phyloP scores from a whole-genome alignment of 371 early-diverging fungal genomes.

The Mucor plumbeus region DNA sequence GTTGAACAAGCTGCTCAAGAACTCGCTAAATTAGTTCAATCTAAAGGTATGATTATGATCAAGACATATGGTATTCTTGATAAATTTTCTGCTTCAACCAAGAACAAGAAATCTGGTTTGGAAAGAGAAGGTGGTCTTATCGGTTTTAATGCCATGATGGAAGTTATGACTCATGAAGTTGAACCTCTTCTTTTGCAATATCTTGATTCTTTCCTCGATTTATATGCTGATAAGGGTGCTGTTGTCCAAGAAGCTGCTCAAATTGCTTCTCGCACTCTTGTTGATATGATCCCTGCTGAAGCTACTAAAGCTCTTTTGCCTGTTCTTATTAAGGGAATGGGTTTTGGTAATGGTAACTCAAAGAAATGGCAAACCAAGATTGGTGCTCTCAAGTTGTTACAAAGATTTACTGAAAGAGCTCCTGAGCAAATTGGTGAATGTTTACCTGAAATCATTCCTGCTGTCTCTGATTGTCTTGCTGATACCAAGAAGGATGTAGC shows the following conservation, averaged over 20 bases:
- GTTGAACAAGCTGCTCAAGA: constrained; percentile 63
- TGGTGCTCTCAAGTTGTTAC: constrained; percentile 66
- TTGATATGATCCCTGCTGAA: constrained; percentile 59
- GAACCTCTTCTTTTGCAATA: constrained; percentile 69
- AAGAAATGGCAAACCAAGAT: constrained; percentile 84
- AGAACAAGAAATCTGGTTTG: constrained; percentile 75
- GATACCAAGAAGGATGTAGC: constrained; percentile 78
- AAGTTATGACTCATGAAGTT: constrained; percentile 56
- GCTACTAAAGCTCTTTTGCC: constrained; percentile 66
- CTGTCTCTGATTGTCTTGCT: constrained; percentile 71
- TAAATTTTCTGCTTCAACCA: constrained; percentile 57
- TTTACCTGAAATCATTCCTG: constrained; percentile 75
- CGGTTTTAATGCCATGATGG: constrained; percentile 69
- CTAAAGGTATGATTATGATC: constrained; percentile 60
- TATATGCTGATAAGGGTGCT: constrained; percentile 75
- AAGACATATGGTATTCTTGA: constrained; percentile 63
- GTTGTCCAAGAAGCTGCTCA: constrained; percentile 79
- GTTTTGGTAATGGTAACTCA: constrained; percentile 46
- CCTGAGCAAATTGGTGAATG: constrained; percentile 70
- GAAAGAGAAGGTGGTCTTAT: constrained; percentile 77
- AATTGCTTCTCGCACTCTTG: constrained; percentile 58
- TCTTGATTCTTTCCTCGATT: constrained; percentile 63
- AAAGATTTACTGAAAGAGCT: constrained; percentile 58
- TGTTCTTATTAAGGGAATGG: constrained; percentile 65
- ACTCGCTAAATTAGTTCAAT: constrained; percentile 53